Evolutionary conservation across 2,329 filamentous ascomycete species (phyloP), one percentile per base, ranked within the genome.

Genomic region (Fusarium mundagurra): DNA sequence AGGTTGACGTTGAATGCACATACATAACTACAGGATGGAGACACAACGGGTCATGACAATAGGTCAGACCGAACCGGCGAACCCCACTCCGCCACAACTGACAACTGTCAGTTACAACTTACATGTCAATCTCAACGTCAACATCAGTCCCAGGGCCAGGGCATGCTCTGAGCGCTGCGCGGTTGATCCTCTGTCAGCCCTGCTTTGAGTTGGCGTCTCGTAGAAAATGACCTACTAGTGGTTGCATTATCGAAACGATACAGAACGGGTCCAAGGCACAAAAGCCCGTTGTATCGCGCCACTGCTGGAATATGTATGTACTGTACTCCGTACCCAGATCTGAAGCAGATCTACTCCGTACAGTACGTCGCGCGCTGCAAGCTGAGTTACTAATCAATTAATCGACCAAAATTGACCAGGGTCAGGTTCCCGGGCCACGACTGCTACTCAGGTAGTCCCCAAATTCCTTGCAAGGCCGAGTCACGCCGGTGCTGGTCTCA

Each of bases 71-170:
- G 64, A 63, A 20, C 36, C n/a, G n/a, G n/a, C n/a, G 20, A 38
- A 58, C 67, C 66, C 62, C 64, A 64, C 67, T 58, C 69, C 65
- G 72, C 75, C 73, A 77, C 75, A 77, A 75, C 75, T 77, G 72
- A 69, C 64, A 68, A 68, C 64, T 68, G 65, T 47, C 64, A 68
- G 36, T 68, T 44, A 44, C 64, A 67, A 68, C 31, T 68, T 44
- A 44, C 64, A 67, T 61, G 53, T 67, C 62, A 61, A 45, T 48
- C 44, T 67, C 64, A 67, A 39, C 36, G 65, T 47, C 51, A 54
- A 54, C 51, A 54, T 38, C 24, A 38, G 34, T 39, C 24, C 34
- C 24, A 29, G 18, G 18, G 24, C 34, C 51, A 54, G 51, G 51
- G 24, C 33, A 51, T 39, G 62, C 41, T 39, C 50, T 57, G 44